Base-by-base conservation (phyloP, 805 yeast species). In the Candida orba region DNA sequence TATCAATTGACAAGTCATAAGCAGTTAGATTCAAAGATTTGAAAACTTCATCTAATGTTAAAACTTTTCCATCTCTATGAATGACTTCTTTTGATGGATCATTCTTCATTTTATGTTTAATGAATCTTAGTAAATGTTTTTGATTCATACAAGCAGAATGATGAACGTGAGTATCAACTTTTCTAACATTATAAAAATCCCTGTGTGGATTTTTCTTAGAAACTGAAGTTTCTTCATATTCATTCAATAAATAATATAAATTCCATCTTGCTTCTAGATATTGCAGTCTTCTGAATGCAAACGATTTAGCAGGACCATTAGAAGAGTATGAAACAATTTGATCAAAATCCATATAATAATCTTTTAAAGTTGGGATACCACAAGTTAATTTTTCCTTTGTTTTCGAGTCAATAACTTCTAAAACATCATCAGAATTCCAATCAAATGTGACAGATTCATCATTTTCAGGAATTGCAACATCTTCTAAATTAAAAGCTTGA, bases 101-200 rank as follows among this genome's bases (percentile, higher is more conserved):
- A 47, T 87, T 85, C 67, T 91, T 88, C 66, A 93, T 80, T 67
- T 93, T 93, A 62, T 89, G 87, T 66, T 93, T 93, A 64, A 93
- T 93, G 63, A 87, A 93, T 56, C 99, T 81, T 52, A 93, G 71
- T 56, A 93, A 69, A 67, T 93, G 99, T 65, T 93, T 93, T 67
- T 93, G 99, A 59, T 95, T 95, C 98, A 95, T 95, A 64, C 97
- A 90, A 10, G 99, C 99, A 9, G 96, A 86, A 63, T 95, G 99
- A 63, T 93, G 99, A 55, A 93, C 96, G 72, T 93, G 99, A 17
- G 98, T 93, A 60, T 91, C 99, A 33, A 93, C 97, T 62, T 91
- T 91, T 67, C 98, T 79, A 36, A 89, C 96, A 58, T 91, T 91
- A 67, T 91, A 91, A 60, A 91, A 93, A 64, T 91, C 99, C 63